Percentiles rank a stretch among this genome's conserved stretches.
These are phyloP conservation scores for Salix koriyanagi DNA, from an alignment of 345 rosid genomes.

Conservation along the genomic window DNA sequence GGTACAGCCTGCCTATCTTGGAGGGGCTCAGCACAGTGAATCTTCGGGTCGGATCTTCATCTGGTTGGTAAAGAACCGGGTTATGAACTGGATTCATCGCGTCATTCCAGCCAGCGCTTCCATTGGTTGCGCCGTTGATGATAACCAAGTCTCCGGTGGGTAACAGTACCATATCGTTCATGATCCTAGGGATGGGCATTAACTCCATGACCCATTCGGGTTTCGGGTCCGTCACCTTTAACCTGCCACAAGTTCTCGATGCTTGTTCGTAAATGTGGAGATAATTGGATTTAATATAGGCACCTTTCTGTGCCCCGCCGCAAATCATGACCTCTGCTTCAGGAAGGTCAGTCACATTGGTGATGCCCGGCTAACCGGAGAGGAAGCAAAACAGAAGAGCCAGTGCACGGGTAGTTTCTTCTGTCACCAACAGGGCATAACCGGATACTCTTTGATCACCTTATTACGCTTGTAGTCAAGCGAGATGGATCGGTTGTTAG, in stretches of 20 bases:
- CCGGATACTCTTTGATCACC: slow-evolving; percentile 55
- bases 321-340: slow-evolving; percentile 73
- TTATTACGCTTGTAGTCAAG: slow-evolving; percentile 41
- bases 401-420: slow-evolving; percentile 73
- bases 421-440: slow-evolving; percentile 56
- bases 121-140: slow-evolving; percentile 68
- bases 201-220: slow-evolving; percentile 70
- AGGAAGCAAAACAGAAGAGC: slow-evolving; percentile 82
- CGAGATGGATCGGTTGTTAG: slow-evolving; percentile 60
- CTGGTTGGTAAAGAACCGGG: slow-evolving; percentile 33
- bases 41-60: slow-evolving; percentile 29
- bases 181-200: slow-evolving; percentile 79
- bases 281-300: slow-evolving; percentile 40
- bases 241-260: slow-evolving; percentile 61
- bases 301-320: slow-evolving; percentile 66
- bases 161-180: slow-evolving; percentile 63
- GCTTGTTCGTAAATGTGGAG: slow-evolving; percentile 45
- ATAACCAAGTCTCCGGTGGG: slow-evolving; percentile 59
- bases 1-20: slow-evolving; percentile 65
- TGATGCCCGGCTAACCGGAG: slow-evolving; percentile 25
- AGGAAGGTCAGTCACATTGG: slow-evolving; percentile 17
- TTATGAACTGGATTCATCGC: slow-evolving; percentile 26
- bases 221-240: slow-evolving; percentile 53
- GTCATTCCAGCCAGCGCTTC: slow-evolving; percentile 85
- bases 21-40: slow-evolving; percentile 51